Evolutionary conservation across 2,329 filamentous ascomycete genomes (phyloP).

Genomic region (Exophiala oligosperma): DNA sequence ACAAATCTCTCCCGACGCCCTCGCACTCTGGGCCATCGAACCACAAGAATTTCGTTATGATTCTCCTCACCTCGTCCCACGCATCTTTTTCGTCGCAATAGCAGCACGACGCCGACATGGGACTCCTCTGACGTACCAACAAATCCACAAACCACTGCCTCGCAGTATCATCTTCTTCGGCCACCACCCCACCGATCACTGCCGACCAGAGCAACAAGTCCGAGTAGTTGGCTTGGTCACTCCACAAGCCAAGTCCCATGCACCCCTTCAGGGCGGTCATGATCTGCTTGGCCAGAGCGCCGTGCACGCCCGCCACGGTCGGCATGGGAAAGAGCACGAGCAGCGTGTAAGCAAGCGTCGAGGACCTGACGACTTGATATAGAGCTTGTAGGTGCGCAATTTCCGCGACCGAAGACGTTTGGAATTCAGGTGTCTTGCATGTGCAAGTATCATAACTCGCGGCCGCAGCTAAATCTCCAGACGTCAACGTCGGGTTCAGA

Average conservation of each 20-base stretch:
- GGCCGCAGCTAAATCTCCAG: background rate
- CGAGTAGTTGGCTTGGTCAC: background rate
- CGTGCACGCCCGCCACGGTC: background rate
- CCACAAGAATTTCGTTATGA: background rate
- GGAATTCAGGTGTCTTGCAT: background rate
- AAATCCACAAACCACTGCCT: background rate
- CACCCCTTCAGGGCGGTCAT: background rate
- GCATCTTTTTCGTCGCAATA: background rate
- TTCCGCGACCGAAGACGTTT: background rate
- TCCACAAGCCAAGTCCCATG: background rate
- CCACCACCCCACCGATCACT: background rate
- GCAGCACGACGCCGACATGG: background rate
- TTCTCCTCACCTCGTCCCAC: background rate
- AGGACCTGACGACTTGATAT: background rate
- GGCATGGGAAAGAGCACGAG: conserved; percentile 1
- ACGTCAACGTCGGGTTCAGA: background rate
- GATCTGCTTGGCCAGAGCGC: background rate
- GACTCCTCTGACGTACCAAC: background rate
- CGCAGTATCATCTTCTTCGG: background rate
- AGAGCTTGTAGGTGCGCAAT: background rate
- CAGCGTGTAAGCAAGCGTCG: background rate
- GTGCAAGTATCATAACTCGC: background rate
- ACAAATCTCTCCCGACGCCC: background rate
- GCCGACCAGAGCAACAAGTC: background rate
- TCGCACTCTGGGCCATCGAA: conserved; percentile 1